Percentiles rank a stretch among this genome's conserved stretches.
Evolutionary conservation across 2,329 filamentous ascomycete genomes (phyloP).

Genomic region (Calonectria hongkongensis): DNA sequence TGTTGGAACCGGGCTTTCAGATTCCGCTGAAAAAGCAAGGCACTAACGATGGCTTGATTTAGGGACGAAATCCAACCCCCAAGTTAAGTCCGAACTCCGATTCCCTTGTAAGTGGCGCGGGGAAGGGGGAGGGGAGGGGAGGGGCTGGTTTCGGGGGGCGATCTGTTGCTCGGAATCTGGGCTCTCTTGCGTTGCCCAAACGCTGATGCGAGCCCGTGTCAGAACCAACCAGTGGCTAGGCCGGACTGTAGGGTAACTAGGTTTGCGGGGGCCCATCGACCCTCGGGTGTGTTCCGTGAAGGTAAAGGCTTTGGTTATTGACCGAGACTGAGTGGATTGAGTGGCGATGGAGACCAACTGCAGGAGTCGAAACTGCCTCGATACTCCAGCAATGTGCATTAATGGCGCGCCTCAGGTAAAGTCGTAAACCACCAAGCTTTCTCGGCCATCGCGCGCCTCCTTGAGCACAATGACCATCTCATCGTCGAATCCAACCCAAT

Average conservation of each 20-base stretch:
- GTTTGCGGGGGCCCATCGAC: neutral
- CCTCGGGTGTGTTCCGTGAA: slow-evolving; percentile 2
- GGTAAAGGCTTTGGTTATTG: neutral
- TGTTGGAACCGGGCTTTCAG: slow-evolving; percentile 34
- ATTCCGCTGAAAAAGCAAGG: slow-evolving; percentile 19
- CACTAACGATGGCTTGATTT: slow-evolving; percentile 42
- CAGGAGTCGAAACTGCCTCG: neutral
- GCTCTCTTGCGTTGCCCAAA: neutral
- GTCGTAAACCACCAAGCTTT: slow-evolving; percentile 89
- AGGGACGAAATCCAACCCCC: slow-evolving; percentile 4
- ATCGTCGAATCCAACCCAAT: slow-evolving; percentile 92
- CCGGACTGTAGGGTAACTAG: slow-evolving; percentile 7
- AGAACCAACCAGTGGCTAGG: neutral
- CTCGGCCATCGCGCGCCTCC: slow-evolving; percentile 79
- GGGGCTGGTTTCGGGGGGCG: neutral
- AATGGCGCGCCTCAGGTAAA: slow-evolving; percentile 75
- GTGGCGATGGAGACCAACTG: slow-evolving; percentile 18
- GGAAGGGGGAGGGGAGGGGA: neutral
- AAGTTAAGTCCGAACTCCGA: slow-evolving; percentile 21
- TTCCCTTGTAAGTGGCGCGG: slow-evolving; percentile 16
- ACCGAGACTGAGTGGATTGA: slow-evolving; percentile 1
- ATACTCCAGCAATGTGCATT: slow-evolving; percentile 23
- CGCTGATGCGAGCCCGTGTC: neutral
- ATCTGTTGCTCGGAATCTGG: neutral
- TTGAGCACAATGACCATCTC: slow-evolving; percentile 92